phyloP scores from a whole-genome alignment of 768 basidiomycete species.

The Galerina marginata region DNA sequence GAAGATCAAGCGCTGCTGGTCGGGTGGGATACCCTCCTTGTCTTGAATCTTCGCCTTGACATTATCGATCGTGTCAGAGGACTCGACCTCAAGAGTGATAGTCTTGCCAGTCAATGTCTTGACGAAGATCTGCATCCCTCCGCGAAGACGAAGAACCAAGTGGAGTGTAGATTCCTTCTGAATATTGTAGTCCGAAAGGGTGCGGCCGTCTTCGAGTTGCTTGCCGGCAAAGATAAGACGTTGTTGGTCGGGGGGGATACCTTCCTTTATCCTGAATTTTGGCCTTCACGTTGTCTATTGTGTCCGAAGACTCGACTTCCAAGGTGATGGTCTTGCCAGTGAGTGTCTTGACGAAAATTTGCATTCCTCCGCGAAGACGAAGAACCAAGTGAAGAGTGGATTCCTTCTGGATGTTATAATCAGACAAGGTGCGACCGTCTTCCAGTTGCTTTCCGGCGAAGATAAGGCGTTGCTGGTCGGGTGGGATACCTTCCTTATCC shows the following conservation, averaged over 20 bases:
- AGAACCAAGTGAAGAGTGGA: conserved; percentile 89
- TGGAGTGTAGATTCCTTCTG: conserved; percentile 89
- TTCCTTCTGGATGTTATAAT: conserved; percentile 96
- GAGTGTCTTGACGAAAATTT: conserved; percentile 81
- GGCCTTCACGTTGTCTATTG: conserved; percentile 86
- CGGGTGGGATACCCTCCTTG: conserved; percentile 83
- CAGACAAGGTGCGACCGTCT: conserved; percentile 88
- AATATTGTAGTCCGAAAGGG: conserved; percentile 89
- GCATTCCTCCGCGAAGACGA: conserved; percentile 91
- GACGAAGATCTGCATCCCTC: conserved; percentile 92
- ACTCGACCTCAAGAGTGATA: conserved; percentile 92
- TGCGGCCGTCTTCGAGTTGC: conserved; percentile 91
- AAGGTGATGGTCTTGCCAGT: conserved; percentile 94
- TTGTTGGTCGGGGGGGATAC: conserved; percentile 87
- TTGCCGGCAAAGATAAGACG: conserved; percentile 93
- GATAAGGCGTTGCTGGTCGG: conserved; percentile 94
- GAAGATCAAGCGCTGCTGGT: conserved; percentile 91
- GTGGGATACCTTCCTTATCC: conserved; percentile 86
- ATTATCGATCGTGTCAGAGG: conserved; percentile 92
- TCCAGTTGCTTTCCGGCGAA: conserved; percentile 96
- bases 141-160: conserved; percentile 83
- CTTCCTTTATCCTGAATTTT: conserved; percentile 97
- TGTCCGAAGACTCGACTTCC: conserved; percentile 86
- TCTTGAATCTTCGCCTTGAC: conserved; percentile 86
- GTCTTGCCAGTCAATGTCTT: conserved; percentile 92